phyloP scores from a whole-genome alignment of 2,329 filamentous ascomycete genomes.

The Hypoxylon sp. region DNA sequence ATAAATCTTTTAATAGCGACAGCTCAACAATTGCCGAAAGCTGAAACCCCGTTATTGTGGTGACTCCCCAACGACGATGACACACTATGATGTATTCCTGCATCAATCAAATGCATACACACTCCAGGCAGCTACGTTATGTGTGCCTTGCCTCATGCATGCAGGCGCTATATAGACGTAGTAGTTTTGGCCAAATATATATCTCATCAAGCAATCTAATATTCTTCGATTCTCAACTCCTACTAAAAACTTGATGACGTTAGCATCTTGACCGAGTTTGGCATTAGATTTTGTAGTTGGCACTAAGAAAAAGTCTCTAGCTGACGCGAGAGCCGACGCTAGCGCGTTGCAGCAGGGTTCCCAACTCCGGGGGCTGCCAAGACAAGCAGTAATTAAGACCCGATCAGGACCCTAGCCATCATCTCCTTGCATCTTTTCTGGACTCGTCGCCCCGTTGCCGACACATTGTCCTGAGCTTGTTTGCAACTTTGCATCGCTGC shows the following conservation, averaged over 20 bases:
- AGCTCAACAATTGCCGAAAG: not conserved
- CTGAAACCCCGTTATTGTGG: conserved; percentile 6
- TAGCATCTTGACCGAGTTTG: not conserved
- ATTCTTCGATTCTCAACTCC: conserved; percentile 1
- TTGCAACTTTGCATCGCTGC: conserved; percentile 18
- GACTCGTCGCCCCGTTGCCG: conserved; percentile 2
- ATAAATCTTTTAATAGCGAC: not conserved
- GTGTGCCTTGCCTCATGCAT: too few species aligned
- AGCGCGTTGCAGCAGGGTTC: conserved; percentile 23
- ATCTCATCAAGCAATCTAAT: not conserved
- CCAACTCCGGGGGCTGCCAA: conserved; percentile 32
- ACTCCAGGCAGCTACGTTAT: conserved; percentile 8
- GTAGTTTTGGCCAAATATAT: too few species aligned
- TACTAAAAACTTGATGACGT: not conserved
- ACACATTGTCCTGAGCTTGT: not conserved
- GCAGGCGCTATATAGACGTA: too few species aligned
- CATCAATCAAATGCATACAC: conserved; percentile 1
- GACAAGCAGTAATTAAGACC: conserved; percentile 31
- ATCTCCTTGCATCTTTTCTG: conserved; percentile 10
- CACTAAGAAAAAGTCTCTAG: conserved; percentile 7
- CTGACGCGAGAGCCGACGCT: conserved; percentile 24
- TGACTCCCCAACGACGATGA: not conserved
- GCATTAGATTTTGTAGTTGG: not conserved
- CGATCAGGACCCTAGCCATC: conserved; percentile 6
- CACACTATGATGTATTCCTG: conserved; percentile 13